Evolutionary conservation across 73 alveolate species (phyloP).

Genomic region (Paramecium pentaurelia): DNA sequence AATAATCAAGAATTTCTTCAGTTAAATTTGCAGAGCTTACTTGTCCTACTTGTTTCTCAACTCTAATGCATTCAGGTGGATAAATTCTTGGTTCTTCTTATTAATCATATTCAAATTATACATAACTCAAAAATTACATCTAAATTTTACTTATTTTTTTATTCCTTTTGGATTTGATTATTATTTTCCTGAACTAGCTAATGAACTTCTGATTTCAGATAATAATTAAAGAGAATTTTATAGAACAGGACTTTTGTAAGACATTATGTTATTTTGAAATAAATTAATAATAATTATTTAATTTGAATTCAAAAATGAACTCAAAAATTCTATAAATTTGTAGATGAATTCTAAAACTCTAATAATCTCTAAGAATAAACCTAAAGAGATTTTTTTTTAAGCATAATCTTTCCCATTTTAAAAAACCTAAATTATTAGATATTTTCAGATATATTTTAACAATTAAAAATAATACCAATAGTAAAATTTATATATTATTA

Average conservation of each 20-base stretch:
- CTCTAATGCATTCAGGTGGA: neutral
- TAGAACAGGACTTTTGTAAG: neutral
- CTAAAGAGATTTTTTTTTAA: neutral
- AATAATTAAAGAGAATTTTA: neutral
- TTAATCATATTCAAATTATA: neutral
- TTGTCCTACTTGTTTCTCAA: neutral
- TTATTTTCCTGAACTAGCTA: neutral
- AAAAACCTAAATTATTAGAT: no score
- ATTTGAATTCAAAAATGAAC: neutral
- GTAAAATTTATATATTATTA: no score
- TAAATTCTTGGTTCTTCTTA: neutral
- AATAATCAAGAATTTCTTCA: neutral
- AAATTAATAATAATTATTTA: neutral
- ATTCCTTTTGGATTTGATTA: neutral
- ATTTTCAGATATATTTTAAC: no score
- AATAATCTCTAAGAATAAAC: neutral
- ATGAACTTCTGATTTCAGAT: constrained; percentile 24
- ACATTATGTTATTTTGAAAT: neutral
- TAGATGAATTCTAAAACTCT: neutral
- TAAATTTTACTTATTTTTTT: neutral
- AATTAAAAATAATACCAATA: no score
- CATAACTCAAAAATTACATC: neutral
- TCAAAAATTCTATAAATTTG: neutral
- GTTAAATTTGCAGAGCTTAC: neutral
- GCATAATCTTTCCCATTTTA: no score